Percentiles rank a stretch among this genome's conserved stretches.
Conservation (phyloP, 208 protist genomes). For the Acanthamoeba lenticulata region DNA sequence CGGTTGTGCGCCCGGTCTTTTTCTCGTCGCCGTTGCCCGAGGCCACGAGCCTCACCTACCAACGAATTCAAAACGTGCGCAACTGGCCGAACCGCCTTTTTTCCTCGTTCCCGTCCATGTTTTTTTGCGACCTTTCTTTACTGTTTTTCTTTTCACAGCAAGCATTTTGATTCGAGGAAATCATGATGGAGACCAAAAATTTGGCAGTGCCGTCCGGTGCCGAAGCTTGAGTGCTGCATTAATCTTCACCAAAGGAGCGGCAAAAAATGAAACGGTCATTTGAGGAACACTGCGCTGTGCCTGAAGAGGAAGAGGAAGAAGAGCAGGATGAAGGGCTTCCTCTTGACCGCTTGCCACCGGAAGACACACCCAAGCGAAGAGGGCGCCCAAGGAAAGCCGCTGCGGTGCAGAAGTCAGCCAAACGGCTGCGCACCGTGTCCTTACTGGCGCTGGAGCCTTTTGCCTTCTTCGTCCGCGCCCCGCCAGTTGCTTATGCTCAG, state of each 20-base stretch:
- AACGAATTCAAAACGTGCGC: not conserved
- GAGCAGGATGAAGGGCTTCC: not conserved
- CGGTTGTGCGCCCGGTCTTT: not conserved
- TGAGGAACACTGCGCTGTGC: not conserved
- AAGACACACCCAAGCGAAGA: not conserved
- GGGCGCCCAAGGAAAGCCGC: not conserved
- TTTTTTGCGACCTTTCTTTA: too few relatives aligned
- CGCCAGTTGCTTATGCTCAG: constrained; percentile 56
- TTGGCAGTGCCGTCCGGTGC: too few relatives aligned
- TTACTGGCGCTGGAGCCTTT: constrained; percentile 39
- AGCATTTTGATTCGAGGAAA: too few relatives aligned
- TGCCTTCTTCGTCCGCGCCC: constrained; percentile 39
- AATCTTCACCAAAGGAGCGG: not conserved
- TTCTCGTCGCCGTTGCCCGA: not conserved
- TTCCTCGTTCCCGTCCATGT: not conserved
- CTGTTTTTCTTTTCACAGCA: too few relatives aligned
- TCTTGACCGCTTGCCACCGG: not conserved
- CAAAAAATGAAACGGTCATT: not conserved
- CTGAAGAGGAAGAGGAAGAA: not conserved
- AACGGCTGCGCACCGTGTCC: constrained; percentile 44
- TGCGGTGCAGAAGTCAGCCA: not conserved
- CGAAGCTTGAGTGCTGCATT: too few relatives aligned
- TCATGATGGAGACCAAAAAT: too few relatives aligned
- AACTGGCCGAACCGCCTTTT: not conserved
- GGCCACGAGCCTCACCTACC: not conserved